Evolutionary conservation across 352 stramenopile species (phyloP), one percentile per base, ranked within the genome.

Genomic region (Blastocystis sp.): DNA sequence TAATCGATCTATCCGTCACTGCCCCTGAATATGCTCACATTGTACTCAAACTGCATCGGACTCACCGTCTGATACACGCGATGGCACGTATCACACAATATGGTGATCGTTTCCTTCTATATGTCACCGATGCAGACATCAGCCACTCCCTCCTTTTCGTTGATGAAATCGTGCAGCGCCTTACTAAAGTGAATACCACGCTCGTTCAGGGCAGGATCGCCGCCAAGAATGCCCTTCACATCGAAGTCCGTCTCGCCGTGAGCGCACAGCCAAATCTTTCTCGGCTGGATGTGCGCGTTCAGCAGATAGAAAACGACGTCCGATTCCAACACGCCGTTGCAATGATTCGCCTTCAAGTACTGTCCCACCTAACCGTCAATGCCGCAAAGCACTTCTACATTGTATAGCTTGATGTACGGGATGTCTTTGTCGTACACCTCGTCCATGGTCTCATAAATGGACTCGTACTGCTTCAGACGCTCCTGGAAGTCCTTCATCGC

Each of bases 331-430:
- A 92, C 92, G 19, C 92, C 92, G 67, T 80, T 90, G 55, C 90
- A 93, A 62, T 91, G 62, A 69, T 69, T 69, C 29, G 62, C 62
- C 35, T 69, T 69, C 35, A 69, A 69, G 16, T 69, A 69, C 62
- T 69, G 29, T 41, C 62, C 62, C 9, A 69, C 62, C 62, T 69
- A 69, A 16, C 45, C 45, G 16, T 55, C 45, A n/a, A n/a, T n/a
- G 16, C 45, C 45, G 45, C 45, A 55, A 19, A 55, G 16, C 89
- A 96, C 94, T 13, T 95, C 95, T 67, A 95, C 93, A 60, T 97
- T 97, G 91, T 95, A 95, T 1, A 97, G 93, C 90, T 97, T 97
- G 67, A 97, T 94, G 88, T 97, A 97, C 88, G 94, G 95, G n/a
- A 94, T 93, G 35, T 94, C 93, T n/a, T 93, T 93, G 16, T 92